Evolutionary conservation across 495 filamentous ascomycete species (phyloP).

Genomic region (Lindgomyces ingoldianus): DNA sequence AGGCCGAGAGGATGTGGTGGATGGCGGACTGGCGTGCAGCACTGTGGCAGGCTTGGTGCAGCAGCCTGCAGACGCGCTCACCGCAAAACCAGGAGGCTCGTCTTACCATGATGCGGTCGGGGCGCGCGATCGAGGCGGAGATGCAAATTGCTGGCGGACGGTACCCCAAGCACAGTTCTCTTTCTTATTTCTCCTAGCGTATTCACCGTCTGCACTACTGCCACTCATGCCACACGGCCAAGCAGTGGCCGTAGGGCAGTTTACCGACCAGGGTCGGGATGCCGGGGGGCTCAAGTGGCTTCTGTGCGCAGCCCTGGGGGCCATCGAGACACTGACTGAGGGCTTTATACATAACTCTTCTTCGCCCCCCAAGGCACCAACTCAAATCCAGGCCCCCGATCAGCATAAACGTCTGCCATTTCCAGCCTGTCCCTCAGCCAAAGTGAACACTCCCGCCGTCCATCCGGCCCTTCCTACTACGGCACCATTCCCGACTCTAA

Average conservation of each 20-base stretch:
- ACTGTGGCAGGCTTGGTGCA: slow-evolving; percentile 12
- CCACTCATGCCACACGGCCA: slow-evolving; percentile 31
- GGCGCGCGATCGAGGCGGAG: slow-evolving; percentile 39
- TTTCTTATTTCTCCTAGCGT: slow-evolving; percentile 41
- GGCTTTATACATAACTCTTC: slow-evolving; percentile 34
- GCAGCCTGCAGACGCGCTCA: slow-evolving; percentile 29
- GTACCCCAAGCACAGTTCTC: slow-evolving; percentile 25
- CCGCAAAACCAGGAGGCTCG: slow-evolving; percentile 28
- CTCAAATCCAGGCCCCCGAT: slow-evolving; percentile 34
- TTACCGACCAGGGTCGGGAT: slow-evolving; percentile 26
- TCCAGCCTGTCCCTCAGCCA: slow-evolving; percentile 24
- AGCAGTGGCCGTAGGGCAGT: slow-evolving; percentile 14
- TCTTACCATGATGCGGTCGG: slow-evolving; percentile 28
- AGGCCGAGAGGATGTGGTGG: background rate
- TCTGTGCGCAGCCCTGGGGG: slow-evolving; percentile 33
- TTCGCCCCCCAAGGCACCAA: slow-evolving; percentile 33
- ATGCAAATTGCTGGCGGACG: slow-evolving; percentile 30
- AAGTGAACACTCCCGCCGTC: background rate
- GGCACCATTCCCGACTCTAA: background rate
- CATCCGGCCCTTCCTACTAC: slow-evolving; percentile 8
- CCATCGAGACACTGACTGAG: slow-evolving; percentile 21
- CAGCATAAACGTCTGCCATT: slow-evolving; percentile 30
- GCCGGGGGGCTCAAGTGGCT: slow-evolving; percentile 31
- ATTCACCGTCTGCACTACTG: slow-evolving; percentile 23
- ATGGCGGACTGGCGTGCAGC: background rate